A percentile compares a stretch with the other conserved stretches of the same genome.
Conservation (phyloP, 306 rosid species). For the Quercus mongolica region DNA sequence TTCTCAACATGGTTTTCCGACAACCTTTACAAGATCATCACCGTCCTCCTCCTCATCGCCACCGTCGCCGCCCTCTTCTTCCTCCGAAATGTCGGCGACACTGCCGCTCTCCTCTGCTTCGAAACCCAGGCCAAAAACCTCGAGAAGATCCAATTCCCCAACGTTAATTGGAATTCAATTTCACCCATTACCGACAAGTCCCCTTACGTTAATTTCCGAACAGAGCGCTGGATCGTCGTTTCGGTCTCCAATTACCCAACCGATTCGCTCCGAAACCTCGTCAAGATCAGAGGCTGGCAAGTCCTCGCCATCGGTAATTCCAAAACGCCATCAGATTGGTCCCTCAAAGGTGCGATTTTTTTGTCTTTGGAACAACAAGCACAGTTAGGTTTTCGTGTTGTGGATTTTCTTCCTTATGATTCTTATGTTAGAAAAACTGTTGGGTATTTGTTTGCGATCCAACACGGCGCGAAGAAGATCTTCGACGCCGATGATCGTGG, state of each 20-base stretch:
- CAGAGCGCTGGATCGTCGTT: conserved; percentile 89
- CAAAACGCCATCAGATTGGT: conserved; percentile 84
- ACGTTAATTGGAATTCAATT: conserved; percentile 56
- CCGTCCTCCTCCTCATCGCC: conserved; percentile 42
- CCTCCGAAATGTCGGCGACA: conserved; percentile 82
- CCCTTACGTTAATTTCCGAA: conserved; percentile 52
- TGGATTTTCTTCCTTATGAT: conserved; percentile 81
- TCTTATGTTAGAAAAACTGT: conserved; percentile 87
- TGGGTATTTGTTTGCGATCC: conserved; percentile 92
- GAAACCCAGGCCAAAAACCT: conserved; percentile 53
- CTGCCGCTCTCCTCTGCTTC: conserved; percentile 87
- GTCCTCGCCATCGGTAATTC: conserved; percentile 82
- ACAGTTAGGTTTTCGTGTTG: conserved; percentile 76
- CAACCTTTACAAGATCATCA: conserved; percentile 53
- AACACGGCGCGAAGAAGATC: conserved; percentile 90
- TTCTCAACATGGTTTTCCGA: conserved; percentile 84
- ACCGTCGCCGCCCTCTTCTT: conserved; percentile 75
- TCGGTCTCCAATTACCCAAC: conserved; percentile 72
- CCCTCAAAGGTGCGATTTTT: conserved; percentile 80
- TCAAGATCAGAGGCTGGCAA: conserved; percentile 86
- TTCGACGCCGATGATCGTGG: conserved; percentile 95
- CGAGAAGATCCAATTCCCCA: conserved; percentile 73
- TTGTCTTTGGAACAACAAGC: conserved; percentile 84
- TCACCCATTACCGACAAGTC: conserved; percentile 49
- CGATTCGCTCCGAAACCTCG: conserved; percentile 61